A percentile compares a stretch with the other conserved stretches of the same genome.
These are phyloP conservation scores for Fraxinus cuspidata DNA, from an alignment of 257 asterid genomes.

Conservation along the genomic window DNA sequence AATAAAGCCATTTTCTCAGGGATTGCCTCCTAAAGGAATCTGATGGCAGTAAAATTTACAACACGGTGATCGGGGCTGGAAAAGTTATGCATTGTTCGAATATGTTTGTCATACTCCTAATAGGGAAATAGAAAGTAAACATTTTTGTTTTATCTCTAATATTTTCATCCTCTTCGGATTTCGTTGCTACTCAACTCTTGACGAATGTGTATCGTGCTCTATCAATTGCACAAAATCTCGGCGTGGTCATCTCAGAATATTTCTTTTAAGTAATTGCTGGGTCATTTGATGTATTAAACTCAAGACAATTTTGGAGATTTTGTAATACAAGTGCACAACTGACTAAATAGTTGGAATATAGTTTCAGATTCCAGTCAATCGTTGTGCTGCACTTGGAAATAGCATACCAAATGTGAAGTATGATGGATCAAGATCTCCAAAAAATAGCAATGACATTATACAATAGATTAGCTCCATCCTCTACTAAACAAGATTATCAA, in stretches of 20 bases:
- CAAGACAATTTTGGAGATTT: no score
- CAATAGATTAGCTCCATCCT: neutral
- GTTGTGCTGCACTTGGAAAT: no score
- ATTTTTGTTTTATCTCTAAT: neutral
- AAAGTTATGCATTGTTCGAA: neutral
- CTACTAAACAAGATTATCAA: neutral
- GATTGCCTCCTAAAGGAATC: neutral
- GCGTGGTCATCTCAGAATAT: neutral
- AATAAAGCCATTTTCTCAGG: neutral
- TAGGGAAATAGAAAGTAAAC: neutral
- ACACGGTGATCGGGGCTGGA: neutral
- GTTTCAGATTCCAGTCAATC: no score
- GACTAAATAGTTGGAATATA: no score
- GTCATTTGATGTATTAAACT: no score
- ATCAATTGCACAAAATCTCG: conserved; percentile 13
- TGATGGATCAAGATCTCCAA: no score
- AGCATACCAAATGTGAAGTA: no score
- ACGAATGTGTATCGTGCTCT: neutral
- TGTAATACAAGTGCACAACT: no score
- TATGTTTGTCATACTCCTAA: neutral
- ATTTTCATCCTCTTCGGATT: neutral
- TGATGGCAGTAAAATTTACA: neutral
- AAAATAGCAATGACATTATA: neutral
- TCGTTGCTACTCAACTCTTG: neutral
- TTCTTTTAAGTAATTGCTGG: no score